Evolutionary conservation across 2,329 filamentous ascomycete species (phyloP).

Genomic region (Alternaria sp.): DNA sequence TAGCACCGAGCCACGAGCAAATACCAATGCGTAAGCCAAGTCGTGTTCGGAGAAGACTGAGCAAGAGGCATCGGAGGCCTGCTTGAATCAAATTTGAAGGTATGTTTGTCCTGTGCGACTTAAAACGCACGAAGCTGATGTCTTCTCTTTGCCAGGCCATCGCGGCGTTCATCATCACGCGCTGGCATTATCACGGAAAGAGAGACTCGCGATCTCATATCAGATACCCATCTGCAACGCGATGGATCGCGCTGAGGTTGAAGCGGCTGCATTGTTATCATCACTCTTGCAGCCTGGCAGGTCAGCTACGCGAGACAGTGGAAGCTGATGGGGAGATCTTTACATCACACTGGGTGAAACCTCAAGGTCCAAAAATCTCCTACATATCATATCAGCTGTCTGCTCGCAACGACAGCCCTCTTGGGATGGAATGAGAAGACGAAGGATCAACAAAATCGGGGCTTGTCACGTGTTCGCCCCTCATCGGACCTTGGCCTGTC

Average conservation of each 20-base stretch:
- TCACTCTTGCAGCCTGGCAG: neutral
- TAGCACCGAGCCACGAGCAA: slow-evolving; percentile 22
- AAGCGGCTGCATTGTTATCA: neutral
- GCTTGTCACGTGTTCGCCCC: neutral
- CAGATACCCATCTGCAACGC: no score
- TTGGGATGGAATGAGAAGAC: neutral
- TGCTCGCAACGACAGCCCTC: neutral
- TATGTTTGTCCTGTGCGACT: neutral
- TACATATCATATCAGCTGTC: neutral
- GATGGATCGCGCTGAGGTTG: no score
- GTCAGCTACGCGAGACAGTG: neutral
- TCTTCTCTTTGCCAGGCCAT: neutral
- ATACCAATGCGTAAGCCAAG: slow-evolving; percentile 14
- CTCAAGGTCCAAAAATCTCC: neutral
- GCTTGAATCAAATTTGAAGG: slow-evolving; percentile 3
- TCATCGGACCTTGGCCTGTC: neutral
- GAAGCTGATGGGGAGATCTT: neutral
- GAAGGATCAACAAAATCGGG: neutral
- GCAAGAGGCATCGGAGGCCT: slow-evolving; percentile 32
- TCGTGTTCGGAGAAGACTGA: slow-evolving; percentile 23
- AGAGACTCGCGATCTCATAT: neutral
- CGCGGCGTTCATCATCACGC: neutral
- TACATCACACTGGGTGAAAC: neutral
- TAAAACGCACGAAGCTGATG: neutral
- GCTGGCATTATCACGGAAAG: neutral